phyloP scores from a whole-genome alignment of 305 asterid species.

The Andrographis paniculata region DNA sequence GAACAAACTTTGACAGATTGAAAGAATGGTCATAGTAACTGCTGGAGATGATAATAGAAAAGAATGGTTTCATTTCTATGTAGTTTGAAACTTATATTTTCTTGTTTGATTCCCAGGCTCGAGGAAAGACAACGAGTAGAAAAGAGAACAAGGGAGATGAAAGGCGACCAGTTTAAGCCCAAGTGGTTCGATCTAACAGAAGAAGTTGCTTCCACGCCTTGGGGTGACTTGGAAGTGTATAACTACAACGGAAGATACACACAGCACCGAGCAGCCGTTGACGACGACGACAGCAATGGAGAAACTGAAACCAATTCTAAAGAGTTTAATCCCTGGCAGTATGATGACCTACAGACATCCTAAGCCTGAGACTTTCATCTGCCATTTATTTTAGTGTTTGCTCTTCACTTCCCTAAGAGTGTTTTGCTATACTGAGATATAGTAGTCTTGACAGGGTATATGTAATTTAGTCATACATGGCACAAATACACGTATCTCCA shows the following conservation, averaged over 20 bases:
- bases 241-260: conserved; percentile 16
- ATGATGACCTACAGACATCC: no score
- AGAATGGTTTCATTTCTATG: neutral
- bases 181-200: conserved; percentile 21
- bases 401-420: no score
- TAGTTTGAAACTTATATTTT: neutral
- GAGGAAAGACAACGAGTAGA: conserved; percentile 25
- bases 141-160: conserved; percentile 21
- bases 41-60: no score
- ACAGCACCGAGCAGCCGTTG: conserved; percentile 1
- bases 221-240: conserved; percentile 22
- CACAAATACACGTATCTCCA: no score
- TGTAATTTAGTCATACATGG: no score
- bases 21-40: neutral
- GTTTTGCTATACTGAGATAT: no score
- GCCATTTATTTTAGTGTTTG: no score
- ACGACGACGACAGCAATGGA: neutral
- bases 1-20: neutral
- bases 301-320: neutral
- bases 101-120: conserved; percentile 10
- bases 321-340: neutral
- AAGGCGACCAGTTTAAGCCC: conserved; percentile 16
- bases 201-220: conserved; percentile 16
- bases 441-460: no score
- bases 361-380: no score